Conservation (phyloP, 2,329 filamentous ascomycete species). For the Ophiostoma montium region DNA sequence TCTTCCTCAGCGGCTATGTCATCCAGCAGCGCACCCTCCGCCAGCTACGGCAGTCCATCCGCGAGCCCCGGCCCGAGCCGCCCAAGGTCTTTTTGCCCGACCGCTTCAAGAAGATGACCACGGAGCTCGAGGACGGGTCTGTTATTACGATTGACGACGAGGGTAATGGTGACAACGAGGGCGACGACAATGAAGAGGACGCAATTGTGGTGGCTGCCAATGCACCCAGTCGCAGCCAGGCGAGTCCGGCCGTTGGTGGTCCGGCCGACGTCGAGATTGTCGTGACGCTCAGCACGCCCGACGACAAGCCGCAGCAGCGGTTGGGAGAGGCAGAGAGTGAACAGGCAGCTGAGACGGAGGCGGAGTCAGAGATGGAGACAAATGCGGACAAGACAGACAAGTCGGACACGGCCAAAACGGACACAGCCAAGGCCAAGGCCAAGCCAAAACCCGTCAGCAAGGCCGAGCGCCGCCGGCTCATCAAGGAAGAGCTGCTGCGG, state of each 20-base stretch:
- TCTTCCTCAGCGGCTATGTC: slow-evolving; percentile 79
- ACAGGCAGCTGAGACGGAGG: too few species aligned
- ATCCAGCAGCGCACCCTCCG: slow-evolving; percentile 76
- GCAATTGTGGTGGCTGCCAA: slow-evolving; percentile 2
- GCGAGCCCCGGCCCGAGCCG: slow-evolving; percentile 32
- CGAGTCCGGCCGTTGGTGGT: slow-evolving; percentile 11
- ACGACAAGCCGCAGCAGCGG: slow-evolving; percentile 4
- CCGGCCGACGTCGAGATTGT: slow-evolving; percentile 20
- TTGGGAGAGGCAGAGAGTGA: not conserved
- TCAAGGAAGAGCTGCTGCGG: slow-evolving; percentile 15
- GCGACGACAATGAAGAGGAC: slow-evolving; percentile 2
- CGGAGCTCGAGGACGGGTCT: slow-evolving; percentile 32
- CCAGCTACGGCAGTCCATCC: slow-evolving; percentile 59
- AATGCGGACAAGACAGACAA: not conserved
- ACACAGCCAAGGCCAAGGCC: too few species aligned
- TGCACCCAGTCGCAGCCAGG: slow-evolving; percentile 12
- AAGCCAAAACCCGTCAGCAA: slow-evolving; percentile 34
- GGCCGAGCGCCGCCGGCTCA: slow-evolving; percentile 40
- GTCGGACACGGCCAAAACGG: slow-evolving; percentile 17
- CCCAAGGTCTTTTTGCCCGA: slow-evolving; percentile 38
- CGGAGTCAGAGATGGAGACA: too few species aligned
- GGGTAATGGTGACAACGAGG: slow-evolving; percentile 13
- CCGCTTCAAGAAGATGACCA: slow-evolving; percentile 31
- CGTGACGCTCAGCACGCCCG: slow-evolving; percentile 21
- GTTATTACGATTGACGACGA: slow-evolving; percentile 25